A percentile compares a stretch with the other conserved stretches of the same genome.
phyloP scores from a whole-genome alignment of 106 monocot species.

The Amphibolis antarctica region DNA sequence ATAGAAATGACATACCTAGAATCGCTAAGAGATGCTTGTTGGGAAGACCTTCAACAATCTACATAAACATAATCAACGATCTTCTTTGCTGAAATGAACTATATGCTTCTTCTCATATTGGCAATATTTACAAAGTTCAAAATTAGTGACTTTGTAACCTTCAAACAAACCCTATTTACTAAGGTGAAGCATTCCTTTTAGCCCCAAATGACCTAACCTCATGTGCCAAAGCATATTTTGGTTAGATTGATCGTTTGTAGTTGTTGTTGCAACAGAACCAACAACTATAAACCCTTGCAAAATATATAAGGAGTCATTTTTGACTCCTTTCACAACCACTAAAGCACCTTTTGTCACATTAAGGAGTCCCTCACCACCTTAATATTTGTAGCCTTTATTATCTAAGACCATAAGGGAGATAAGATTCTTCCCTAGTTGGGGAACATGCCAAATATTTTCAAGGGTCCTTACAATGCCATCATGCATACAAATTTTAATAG shows the following conservation, averaged over 20 bases:
- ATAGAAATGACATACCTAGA: not conserved
- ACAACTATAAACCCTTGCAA: not conserved
- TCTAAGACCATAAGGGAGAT: not conserved
- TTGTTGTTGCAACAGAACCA: accelerated
- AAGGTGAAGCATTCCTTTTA: not conserved
- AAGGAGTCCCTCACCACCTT: not conserved
- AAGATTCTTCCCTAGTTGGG: not conserved
- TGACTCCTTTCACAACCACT: not conserved
- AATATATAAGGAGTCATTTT: not conserved
- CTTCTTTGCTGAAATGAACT: not conserved
- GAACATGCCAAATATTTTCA: not conserved
- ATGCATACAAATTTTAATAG: too few relatives aligned
- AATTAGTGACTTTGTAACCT: not conserved
- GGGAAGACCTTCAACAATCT: not conserved
- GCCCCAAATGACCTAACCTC: not conserved
- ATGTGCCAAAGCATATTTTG: not conserved
- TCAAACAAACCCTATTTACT: not conserved
- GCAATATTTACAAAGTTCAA: not conserved
- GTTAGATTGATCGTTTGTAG: accelerated
- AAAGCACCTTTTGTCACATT: not conserved
- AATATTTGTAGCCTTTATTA: not conserved
- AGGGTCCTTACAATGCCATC: too few relatives aligned
- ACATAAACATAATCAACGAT: not conserved
- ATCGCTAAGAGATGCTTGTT: not conserved
- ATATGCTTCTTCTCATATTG: not conserved